Percentiles rank a stretch among this genome's conserved stretches.
phyloP scores from a whole-genome alignment of 176 grass and related monocot genomes.

The Pharus latifolius region DNA sequence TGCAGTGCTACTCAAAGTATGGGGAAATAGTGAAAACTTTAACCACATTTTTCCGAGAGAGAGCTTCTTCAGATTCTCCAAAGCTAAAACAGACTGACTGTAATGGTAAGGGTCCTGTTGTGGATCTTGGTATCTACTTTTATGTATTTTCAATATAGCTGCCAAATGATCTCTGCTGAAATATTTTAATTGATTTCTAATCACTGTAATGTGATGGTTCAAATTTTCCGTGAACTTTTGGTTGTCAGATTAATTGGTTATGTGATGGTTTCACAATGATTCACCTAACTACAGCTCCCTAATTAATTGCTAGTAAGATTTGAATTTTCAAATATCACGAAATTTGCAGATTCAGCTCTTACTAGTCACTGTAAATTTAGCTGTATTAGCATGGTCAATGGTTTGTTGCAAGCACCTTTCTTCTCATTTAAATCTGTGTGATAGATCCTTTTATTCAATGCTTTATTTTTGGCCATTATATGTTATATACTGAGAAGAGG shows the following conservation, averaged over 20 bases:
- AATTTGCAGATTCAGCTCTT: too few species aligned
- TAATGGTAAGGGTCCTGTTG: constrained; percentile 29
- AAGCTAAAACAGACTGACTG: constrained; percentile 39
- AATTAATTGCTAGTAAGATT: neutral
- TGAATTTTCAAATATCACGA: neutral
- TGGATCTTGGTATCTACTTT: constrained; percentile 4
- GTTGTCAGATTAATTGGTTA: constrained; percentile 1
- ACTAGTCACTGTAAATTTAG: too few species aligned
- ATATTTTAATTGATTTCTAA: constrained; percentile 11
- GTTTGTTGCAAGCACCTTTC: too few species aligned
- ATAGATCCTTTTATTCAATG: too few species aligned
- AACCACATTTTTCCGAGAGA: constrained; percentile 85
- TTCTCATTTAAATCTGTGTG: too few species aligned
- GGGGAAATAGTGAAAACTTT: constrained; percentile 75
- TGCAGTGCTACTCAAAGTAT: constrained; percentile 83
- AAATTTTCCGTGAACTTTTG: neutral
- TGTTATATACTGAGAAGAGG: too few species aligned
- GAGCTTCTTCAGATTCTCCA: constrained; percentile 34
- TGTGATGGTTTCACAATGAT: neutral
- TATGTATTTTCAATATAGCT: neutral
- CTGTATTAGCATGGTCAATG: too few species aligned
- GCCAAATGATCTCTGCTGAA: neutral
- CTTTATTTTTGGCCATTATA: too few species aligned
- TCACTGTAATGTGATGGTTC: too few species aligned
- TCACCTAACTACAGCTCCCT: neutral